A percentile compares a stretch with the other conserved stretches of the same genome.
Evolutionary conservation across 1,284 basidiomycete genomes (phyloP).

Genomic region (Phellopilus nigrolimitatus): DNA sequence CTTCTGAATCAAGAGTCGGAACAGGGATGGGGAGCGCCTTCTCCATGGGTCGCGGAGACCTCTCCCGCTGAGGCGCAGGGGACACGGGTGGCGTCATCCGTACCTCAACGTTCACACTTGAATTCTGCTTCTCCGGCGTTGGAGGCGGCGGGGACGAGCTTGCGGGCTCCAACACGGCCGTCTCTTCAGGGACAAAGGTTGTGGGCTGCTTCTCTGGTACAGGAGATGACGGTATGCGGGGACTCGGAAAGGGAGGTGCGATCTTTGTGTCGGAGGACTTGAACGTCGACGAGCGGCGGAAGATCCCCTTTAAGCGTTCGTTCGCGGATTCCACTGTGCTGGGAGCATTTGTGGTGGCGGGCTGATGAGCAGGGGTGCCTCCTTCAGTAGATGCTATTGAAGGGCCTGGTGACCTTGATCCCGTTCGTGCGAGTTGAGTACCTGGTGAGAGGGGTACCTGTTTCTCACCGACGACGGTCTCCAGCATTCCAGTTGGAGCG

Average conservation of each 20-base stretch:
- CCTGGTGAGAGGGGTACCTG: slow-evolving; percentile 32
- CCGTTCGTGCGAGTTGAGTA: neutral
- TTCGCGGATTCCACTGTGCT: slow-evolving; percentile 18
- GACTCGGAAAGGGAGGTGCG: neutral
- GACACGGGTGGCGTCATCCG: slow-evolving; percentile 7
- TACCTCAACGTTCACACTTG: neutral
- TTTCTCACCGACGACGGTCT: slow-evolving; percentile 79
- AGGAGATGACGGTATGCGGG: slow-evolving; percentile 1
- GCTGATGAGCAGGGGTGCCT: neutral
- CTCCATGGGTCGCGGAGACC: slow-evolving; percentile 14
- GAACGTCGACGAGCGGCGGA: slow-evolving; percentile 17
- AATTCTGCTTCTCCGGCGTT: slow-evolving; percentile 11
- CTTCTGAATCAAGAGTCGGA: slow-evolving; percentile 14
- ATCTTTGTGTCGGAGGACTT: slow-evolving; percentile 4
- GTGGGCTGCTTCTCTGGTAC: slow-evolving; percentile 2
- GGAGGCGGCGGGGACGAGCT: slow-evolving; percentile 13
- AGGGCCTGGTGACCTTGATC: slow-evolving; percentile 6
- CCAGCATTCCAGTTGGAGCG: slow-evolving; percentile 69
- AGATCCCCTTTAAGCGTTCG: slow-evolving; percentile 19
- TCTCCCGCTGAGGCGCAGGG: slow-evolving; percentile 1
- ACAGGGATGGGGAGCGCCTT: slow-evolving; percentile 17
- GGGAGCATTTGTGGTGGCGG: slow-evolving; percentile 4
- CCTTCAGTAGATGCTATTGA: neutral
- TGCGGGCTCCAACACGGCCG: slow-evolving; percentile 2
- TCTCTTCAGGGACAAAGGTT: slow-evolving; percentile 11